Conservation (phyloP, 768 basidiomycete species). For the Suillus subluteus region DNA sequence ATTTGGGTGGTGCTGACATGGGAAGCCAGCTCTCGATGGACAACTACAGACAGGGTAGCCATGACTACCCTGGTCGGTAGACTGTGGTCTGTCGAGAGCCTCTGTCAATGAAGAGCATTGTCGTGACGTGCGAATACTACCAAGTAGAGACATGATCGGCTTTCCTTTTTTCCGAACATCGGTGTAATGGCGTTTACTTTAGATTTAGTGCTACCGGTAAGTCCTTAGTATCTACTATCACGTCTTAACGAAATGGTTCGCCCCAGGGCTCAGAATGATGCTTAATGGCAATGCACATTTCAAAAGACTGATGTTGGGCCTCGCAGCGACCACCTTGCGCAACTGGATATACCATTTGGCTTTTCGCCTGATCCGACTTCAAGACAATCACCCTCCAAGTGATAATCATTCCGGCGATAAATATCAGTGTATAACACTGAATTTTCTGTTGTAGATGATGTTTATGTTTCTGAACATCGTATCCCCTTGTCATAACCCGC, state of each 20-base stretch:
- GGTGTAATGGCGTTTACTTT: not conserved
- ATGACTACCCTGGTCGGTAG: not conserved
- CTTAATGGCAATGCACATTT: not conserved
- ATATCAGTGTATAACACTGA: not conserved
- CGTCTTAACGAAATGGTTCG: not conserved
- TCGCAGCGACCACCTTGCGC: not conserved
- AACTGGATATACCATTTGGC: constrained; percentile 23
- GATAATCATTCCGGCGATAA: constrained; percentile 22
- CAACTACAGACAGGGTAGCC: not conserved
- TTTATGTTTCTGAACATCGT: constrained; percentile 1
- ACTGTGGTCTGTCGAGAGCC: not conserved
- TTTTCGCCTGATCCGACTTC: constrained; percentile 41
- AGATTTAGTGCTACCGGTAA: not conserved
- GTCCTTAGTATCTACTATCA: not conserved
- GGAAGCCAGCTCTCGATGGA: not conserved
- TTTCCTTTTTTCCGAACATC: not conserved
- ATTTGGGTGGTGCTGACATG: not conserved
- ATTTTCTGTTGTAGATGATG: constrained; percentile 18
- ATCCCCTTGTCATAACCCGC: constrained; percentile 8
- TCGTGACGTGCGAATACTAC: not conserved
- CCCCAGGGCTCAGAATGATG: not conserved
- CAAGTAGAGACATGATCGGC: too few relatives aligned
- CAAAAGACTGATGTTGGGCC: not conserved
- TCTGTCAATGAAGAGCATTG: too few relatives aligned
- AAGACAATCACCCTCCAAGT: constrained; percentile 40